These are phyloP conservation scores for Grigorovia yakushimaensis DNA, from an alignment of 805 yeast genomes.

Conservation along the genomic window DNA sequence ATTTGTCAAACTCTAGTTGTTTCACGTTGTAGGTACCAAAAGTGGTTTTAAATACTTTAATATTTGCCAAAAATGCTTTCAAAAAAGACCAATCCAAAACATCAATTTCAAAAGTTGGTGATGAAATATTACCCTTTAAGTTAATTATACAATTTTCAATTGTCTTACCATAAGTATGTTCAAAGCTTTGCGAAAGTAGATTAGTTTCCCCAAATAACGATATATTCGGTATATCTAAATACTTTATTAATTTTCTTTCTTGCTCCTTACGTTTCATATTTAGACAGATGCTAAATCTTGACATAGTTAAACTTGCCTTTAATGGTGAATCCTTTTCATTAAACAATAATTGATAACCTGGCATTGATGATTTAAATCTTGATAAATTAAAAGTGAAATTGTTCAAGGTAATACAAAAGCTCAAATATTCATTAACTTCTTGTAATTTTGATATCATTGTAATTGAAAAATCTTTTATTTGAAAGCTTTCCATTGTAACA, in stretches of 20 bases:
- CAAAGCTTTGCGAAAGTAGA: conserved; percentile 29
- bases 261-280: conserved; percentile 15
- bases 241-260: conserved; percentile 9
- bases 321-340: conserved; percentile 35
- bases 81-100: conserved; percentile 32
- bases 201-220: conserved; percentile 34
- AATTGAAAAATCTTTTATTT: conserved; percentile 15
- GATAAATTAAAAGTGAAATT: conserved; percentile 20
- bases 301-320: conserved; percentile 30
- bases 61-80: conserved; percentile 23
- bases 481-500: conserved; percentile 17
- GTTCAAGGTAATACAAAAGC: conserved; percentile 15
- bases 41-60: conserved; percentile 19
- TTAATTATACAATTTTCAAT: conserved; percentile 28
- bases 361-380: conserved; percentile 28
- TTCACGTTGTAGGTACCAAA: conserved; percentile 1
- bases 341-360: conserved; percentile 40
- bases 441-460: conserved; percentile 14
- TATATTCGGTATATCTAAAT: conserved; percentile 31
- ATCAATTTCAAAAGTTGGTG: conserved; percentile 37
- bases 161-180: conserved; percentile 15
- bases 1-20: conserved; percentile 2
- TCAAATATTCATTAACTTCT: conserved; percentile 15
- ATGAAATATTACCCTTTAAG: conserved; percentile 33
- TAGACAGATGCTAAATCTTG: conserved; percentile 29